Evolutionary conservation across 352 stramenopile genomes (phyloP), one percentile per base, ranked within the genome.

Genomic region (Peronospora destructor): DNA sequence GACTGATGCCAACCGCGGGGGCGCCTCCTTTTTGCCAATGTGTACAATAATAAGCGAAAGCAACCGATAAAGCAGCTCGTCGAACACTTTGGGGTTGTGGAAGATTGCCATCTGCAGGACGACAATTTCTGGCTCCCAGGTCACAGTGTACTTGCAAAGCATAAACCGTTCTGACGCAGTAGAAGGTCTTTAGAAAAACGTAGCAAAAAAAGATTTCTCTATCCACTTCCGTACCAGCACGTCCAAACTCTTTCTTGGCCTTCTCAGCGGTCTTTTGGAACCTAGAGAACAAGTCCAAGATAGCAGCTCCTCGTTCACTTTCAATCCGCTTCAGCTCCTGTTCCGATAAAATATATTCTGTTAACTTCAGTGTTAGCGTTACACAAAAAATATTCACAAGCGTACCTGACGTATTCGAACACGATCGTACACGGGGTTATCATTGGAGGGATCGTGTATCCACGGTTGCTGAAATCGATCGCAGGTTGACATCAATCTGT

Each of bases 391-490:
- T 35, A 45, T 17, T 16, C 11, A 43, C 30, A 17, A 30, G 6
- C 29, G 26, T 47, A 86, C 80, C 71, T 91, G 84, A 28, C 83
- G 80, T 39, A 94, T 91, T 6, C 83, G 76, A 50, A 92, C 78
- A 25, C 83, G 76, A 44, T 94, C 83, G 44, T 84, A 94, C 49
- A 76, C 36, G 4, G 76, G 64, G 42, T 83, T 71, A 42, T 92
- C 71, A 45, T 94, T 94, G 4, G 73, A 85, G 14, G 80, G 83
- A 64, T 94, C 83, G 47, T 94, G 78, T 12, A 90, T 75, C 83
- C 83, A 94, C 19, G 61, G 45, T 45, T 90, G 78, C 4, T 66
- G 25, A 45, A 94, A 94, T 23, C 68, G 73, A 39, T 73, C 35
- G 53, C 80, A 91, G 8, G 83, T 94, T 25, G 59, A 70, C 45